phyloP scores from a whole-genome alignment of 306 rosid species.

The Trifolium subterraneum region DNA sequence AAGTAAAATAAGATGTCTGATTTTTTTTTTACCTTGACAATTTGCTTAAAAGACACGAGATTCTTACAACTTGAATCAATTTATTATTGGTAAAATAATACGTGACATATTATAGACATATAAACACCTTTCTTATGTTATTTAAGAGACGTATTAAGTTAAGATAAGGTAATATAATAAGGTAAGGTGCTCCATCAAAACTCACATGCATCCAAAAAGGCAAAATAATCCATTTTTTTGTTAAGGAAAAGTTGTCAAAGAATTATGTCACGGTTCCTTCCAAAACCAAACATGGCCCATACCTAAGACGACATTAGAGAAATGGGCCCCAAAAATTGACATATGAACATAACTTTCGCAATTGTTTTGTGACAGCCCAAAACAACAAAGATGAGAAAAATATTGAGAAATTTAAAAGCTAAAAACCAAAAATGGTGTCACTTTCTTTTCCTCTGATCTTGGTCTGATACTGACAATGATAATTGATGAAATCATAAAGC shows the following conservation, averaged over 20 bases:
- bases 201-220: constrained; percentile 18
- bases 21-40: too few relatives aligned
- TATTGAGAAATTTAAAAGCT: not conserved
- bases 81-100: too few relatives aligned
- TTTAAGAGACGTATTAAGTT: not conserved
- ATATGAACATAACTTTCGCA: constrained; percentile 22
- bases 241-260: constrained; percentile 4
- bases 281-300: constrained; percentile 23
- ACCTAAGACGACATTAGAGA: not conserved
- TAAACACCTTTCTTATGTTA: not conserved
- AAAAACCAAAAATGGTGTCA: not conserved
- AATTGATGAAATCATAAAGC: not conserved
- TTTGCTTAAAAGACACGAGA: too few relatives aligned
- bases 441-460: not conserved
- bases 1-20: too few relatives aligned
- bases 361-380: constrained; percentile 1
- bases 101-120: too few relatives aligned
- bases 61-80: too few relatives aligned
- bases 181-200: constrained; percentile 8
- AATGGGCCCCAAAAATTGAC: constrained; percentile 33
- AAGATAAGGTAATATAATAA: not conserved
- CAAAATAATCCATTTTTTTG: constrained; percentile 11
- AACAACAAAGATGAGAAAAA: not conserved
- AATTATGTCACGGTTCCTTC: constrained; percentile 17
- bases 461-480: not conserved